A percentile compares a stretch with the other conserved stretches of the same genome.
Conservation (phyloP, 441 rosid genomes). For the Eutrema salsugineum region DNA sequence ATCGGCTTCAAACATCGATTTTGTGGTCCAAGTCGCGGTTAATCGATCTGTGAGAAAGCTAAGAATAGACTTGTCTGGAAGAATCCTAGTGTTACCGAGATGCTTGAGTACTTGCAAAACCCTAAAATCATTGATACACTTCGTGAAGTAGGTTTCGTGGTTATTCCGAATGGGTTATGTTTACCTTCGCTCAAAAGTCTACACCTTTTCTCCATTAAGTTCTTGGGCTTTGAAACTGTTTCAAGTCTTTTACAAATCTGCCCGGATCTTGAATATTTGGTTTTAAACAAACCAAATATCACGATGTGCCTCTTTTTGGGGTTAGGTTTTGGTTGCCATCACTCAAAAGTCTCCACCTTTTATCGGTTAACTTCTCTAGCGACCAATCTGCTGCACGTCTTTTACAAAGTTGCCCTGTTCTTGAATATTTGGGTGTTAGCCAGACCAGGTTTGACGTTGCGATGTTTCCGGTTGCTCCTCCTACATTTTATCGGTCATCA, state of each 20-base stretch:
- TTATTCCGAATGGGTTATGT: neutral
- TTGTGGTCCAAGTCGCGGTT: neutral
- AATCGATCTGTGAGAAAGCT: neutral
- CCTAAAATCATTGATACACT: neutral
- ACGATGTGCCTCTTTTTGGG: neutral
- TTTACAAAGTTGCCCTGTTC: neutral
- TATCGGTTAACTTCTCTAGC: neutral
- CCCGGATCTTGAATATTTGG: slow-evolving; percentile 4
- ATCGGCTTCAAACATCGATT: neutral
- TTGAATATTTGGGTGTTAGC: slow-evolving; percentile 5
- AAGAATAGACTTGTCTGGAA: neutral
- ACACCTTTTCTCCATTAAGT: neutral
- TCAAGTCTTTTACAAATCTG: neutral
- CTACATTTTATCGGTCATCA: neutral
- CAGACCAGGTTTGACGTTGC: neutral
- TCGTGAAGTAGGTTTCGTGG: neutral
- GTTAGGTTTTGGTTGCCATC: neutral
- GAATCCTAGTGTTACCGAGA: neutral
- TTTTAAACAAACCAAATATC: neutral
- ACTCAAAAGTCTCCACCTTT: slow-evolving; percentile 2
- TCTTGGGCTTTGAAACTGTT: neutral
- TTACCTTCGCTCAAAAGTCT: slow-evolving; percentile 1
- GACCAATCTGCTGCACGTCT: neutral
- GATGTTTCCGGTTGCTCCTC: neutral
- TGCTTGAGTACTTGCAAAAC: neutral